Evolutionary conservation across 768 basidiomycete species (phyloP), one percentile per base, ranked within the genome.

Genomic region (Tubosaeta sp.): DNA sequence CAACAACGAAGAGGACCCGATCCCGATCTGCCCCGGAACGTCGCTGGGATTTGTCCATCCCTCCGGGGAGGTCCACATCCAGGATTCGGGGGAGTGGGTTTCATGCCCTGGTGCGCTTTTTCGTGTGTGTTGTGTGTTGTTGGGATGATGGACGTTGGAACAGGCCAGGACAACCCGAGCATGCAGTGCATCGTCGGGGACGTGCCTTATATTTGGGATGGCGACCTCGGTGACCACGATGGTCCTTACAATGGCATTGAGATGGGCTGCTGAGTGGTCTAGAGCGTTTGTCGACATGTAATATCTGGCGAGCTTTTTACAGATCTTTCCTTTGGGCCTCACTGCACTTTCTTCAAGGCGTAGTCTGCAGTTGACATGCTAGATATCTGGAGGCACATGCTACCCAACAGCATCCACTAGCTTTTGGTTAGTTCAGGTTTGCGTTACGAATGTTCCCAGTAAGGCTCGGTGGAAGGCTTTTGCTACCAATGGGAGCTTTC

Each of bases 131-230:
- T 38, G 42, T 39, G 41, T 22, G 19, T 39, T 5, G 12, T 39
- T 39, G 17, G 10, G 6, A 51, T 12, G 16, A 54, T 5, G 45
- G 11, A 17, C 33, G 22, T 19, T 49, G n/a, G 4, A 51, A 57
- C 19, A 64, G 63, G 84, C 3, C 77, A 85, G 52, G 86, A 88
- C 54, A 86, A 87, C 60, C 59, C 74, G 5, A 79, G 74, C 54
- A 56, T 42, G 3, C 62, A 74, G 51, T 62, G 57, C 42, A 60
- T 56, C n/a, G 53, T 62, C 32, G 56, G 59, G 38, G 56, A 57
- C 9, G 61, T 62, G 46, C 60, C 73, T 0, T 74, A 74, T 25
- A 70, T 87, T 48, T 75, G 81, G 19, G 67, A 67, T 10, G 57
- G 80, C 2, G 52, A 72, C 42, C 51, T 63, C 33, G 31, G 50